These are phyloP conservation scores for Pleodorina starrii DNA, from an alignment of 139 green algal genomes.

Conservation along the genomic window DNA sequence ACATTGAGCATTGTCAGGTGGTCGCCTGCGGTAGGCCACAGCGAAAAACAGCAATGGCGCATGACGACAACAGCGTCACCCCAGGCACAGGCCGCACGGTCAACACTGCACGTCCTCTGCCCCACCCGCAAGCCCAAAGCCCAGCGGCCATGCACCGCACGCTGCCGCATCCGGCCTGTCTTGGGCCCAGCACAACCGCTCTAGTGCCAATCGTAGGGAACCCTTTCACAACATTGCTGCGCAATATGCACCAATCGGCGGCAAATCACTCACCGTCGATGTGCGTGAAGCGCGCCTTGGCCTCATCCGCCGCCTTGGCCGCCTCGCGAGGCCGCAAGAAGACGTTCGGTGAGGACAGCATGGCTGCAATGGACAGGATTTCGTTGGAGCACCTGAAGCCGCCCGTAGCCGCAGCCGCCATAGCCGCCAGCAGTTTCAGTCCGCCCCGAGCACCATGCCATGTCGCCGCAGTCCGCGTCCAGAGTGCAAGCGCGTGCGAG, in stretches of 20 bases:
- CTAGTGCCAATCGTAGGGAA: too few relatives aligned
- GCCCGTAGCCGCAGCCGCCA: slow-evolving; percentile 28
- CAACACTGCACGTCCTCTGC: too few relatives aligned
- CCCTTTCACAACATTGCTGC: too few relatives aligned
- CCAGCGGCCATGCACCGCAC: too few relatives aligned
- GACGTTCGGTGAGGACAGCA: slow-evolving; percentile 95
- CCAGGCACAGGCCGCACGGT: too few relatives aligned
- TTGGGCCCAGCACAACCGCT: too few relatives aligned
- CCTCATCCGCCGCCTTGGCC: slow-evolving; percentile 93
- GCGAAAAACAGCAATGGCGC: too few relatives aligned
- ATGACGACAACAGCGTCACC: too few relatives aligned
- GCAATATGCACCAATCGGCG: too few relatives aligned
- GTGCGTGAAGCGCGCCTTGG: slow-evolving; percentile 96
- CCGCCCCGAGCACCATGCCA: background rate
- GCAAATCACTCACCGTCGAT: slow-evolving; percentile 88
- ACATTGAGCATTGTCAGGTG: slow-evolving; percentile 99
- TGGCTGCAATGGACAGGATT: slow-evolving; percentile 96
- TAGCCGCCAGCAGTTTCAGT: background rate
- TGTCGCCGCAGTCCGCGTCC: background rate
- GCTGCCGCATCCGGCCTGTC: too few relatives aligned
- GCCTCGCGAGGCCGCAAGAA: slow-evolving; percentile 95
- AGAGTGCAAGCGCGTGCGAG: background rate
- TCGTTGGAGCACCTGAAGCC: slow-evolving; percentile 98
- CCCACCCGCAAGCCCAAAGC: too few relatives aligned
- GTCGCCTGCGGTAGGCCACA: slow-evolving; percentile 92